A percentile compares a stretch with the other conserved stretches of the same genome.
phyloP scores from a whole-genome alignment of 805 yeast species.

The Clavispora santaluciae region DNA sequence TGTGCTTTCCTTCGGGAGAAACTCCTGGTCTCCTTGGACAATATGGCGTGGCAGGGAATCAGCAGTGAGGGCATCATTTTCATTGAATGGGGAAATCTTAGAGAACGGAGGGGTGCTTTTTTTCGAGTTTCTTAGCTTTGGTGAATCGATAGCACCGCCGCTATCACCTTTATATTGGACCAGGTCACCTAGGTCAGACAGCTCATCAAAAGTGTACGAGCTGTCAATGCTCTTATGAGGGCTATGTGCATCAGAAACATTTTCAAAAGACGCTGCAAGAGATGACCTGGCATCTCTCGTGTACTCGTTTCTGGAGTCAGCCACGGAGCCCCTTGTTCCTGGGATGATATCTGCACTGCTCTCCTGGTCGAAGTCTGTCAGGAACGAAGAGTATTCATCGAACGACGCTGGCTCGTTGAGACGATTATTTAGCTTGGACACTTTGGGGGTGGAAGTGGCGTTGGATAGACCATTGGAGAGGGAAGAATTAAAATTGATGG shows the following conservation, averaged over 20 bases:
- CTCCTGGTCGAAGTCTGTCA: slow-evolving; percentile 26
- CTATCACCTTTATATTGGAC: not conserved
- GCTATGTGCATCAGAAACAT: not conserved
- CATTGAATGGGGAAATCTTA: not conserved
- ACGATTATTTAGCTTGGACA: slow-evolving; percentile 13
- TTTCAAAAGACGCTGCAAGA: not conserved
- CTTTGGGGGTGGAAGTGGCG: slow-evolving; percentile 39
- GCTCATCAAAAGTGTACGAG: slow-evolving; percentile 32
- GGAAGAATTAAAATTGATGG: slow-evolving; percentile 4
- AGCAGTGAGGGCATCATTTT: not conserved
- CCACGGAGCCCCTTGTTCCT: not conserved
- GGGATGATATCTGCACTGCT: slow-evolving; percentile 2
- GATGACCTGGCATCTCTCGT: slow-evolving; percentile 10
- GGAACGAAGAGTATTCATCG: slow-evolving; percentile 26
- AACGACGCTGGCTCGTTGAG: not conserved
- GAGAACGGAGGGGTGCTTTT: not conserved
- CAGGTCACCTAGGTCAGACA: slow-evolving; percentile 12
- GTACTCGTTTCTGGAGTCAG: slow-evolving; percentile 6
- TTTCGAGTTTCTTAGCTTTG: not conserved
- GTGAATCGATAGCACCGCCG: not conserved
- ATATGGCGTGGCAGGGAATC: not conserved
- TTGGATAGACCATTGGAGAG: slow-evolving; percentile 15
- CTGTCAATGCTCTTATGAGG: slow-evolving; percentile 11
- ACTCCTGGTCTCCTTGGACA: not conserved
- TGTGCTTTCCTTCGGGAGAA: not conserved